Evolutionary conservation across 2,329 filamentous ascomycete genomes (phyloP), one percentile per base, ranked within the genome.

Genomic region (Macroventuria anomochaeta): DNA sequence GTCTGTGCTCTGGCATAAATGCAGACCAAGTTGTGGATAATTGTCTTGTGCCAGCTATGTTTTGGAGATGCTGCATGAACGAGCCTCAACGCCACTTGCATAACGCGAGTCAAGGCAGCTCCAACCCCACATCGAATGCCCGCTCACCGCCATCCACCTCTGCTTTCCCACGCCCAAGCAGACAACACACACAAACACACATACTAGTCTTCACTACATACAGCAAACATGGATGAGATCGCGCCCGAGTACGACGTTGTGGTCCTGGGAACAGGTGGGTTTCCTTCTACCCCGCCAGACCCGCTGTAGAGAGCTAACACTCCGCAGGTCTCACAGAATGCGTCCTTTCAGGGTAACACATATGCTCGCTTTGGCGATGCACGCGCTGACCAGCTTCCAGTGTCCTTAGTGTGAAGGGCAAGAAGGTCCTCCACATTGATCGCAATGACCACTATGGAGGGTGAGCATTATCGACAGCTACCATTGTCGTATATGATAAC

Each of bases 341-440:
- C 81, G 95, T 99, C 75, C 90, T 99, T 68, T 97, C 93, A 75
- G 95, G 93, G 92, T 96, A 89, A 62, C 48, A 63, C 65, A 47
- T 29, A 37, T 18, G 54, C 48, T 53, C 37, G n/a, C 34, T 11
- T 13, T 20, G 28, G 31, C 31, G 29, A 25, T 38, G 38, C 40
- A 23, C 23, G 17, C 50, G 18, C 63, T 68, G 34, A 69, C 66
- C 41, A 33, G 23, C 26, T 32, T 51, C 63, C 70, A 92, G 93
- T 79, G 93, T 99, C 58, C 82, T 97, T 75, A 96, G 92, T 81
- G 93, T 97, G 71, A 97, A 97, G 84, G 93, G 93, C 77, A 93
- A 96, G 84, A 97, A 97, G 83, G 95, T 99, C 73, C 85, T 99
- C 63, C 95, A 99, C 82, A 96, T 99, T 76, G 95, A 97, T 81